These are phyloP conservation scores for Gelatoporia subvermispora DNA, from an alignment of 768 basidiomycete species.

Conservation along the genomic window DNA sequence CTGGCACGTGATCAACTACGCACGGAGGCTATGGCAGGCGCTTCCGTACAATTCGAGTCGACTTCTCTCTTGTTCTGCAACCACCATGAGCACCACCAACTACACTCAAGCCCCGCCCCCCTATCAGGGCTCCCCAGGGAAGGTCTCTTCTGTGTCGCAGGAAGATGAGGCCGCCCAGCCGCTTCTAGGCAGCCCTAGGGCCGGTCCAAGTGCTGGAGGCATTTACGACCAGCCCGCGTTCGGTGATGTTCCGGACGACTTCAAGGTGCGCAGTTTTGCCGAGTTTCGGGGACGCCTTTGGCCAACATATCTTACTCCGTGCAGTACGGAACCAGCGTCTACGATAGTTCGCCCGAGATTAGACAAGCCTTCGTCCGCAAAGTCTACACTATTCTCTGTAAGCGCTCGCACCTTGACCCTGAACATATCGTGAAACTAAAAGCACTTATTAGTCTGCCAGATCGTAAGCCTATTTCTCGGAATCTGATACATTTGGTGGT, in stretches of 20 bases:
- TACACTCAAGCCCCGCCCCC: constrained; percentile 21
- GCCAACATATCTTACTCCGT: neutral
- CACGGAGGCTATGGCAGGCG: no score
- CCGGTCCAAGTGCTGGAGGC: constrained; percentile 42
- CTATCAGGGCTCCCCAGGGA: constrained; percentile 13
- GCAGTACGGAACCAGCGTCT: constrained; percentile 78
- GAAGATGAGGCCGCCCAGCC: constrained; percentile 37
- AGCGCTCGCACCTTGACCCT: constrained; percentile 25
- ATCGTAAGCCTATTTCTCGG: constrained; percentile 45
- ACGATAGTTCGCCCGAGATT: constrained; percentile 73
- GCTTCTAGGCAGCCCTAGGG: constrained; percentile 38
- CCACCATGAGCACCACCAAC: constrained; percentile 20
- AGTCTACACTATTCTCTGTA: constrained; percentile 86
- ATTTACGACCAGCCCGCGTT: constrained; percentile 69
- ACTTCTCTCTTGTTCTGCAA: constrained; percentile 6
- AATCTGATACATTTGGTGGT: neutral
- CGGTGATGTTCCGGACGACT: constrained; percentile 86
- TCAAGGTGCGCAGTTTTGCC: constrained; percentile 57
- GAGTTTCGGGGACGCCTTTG: neutral
- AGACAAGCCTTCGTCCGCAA: constrained; percentile 86
- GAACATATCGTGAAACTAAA: no score
- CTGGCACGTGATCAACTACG: no score
- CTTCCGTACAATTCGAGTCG: no score
- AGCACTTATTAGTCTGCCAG: constrained; percentile 53
- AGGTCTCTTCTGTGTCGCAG: constrained; percentile 9